Evolutionary conservation across 192 early-diverging fungal species (phyloP).

Genomic region (Coemansia aciculifera): DNA sequence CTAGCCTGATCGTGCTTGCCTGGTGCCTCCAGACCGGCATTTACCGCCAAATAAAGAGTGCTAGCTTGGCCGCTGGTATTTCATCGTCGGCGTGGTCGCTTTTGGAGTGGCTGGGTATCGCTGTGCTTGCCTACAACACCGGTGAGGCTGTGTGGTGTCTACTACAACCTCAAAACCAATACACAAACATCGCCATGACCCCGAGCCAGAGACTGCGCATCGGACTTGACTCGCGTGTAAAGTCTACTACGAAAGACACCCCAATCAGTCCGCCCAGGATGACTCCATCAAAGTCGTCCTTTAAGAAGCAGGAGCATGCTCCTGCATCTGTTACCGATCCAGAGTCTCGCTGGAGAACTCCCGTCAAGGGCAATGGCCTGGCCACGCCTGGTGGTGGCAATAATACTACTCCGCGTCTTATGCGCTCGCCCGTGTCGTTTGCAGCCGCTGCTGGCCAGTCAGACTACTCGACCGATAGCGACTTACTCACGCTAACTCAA

Average conservation of each 20-base stretch:
- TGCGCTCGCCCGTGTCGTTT: conserved; percentile 36
- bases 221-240: conserved; percentile 31
- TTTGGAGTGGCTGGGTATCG: conserved; percentile 31
- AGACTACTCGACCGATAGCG: conserved; percentile 25
- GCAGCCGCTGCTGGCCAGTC: background rate
- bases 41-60: conserved; percentile 28
- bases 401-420: conserved; percentile 15
- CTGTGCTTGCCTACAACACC: conserved; percentile 41
- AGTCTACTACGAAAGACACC: conserved; percentile 8
- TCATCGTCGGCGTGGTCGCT: conserved; percentile 22
- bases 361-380: conserved; percentile 9
- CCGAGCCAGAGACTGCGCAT: conserved; percentile 40
- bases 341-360: conserved; percentile 34
- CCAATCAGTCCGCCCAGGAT: conserved; percentile 34
- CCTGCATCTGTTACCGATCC: conserved; percentile 26
- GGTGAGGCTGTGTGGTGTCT: conserved; percentile 50
- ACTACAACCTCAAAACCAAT: conserved; percentile 40
- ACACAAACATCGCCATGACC: conserved; percentile 38
- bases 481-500: conserved; percentile 34
- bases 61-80: conserved; percentile 14
- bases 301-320: conserved; percentile 1
- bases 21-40: conserved; percentile 40
- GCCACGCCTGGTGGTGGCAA: background rate
- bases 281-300: conserved; percentile 29
- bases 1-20: conserved; percentile 25